Base-by-base conservation (phyloP, 2,329 filamentous ascomycete genomes). In the Cladosporium colombiae region DNA sequence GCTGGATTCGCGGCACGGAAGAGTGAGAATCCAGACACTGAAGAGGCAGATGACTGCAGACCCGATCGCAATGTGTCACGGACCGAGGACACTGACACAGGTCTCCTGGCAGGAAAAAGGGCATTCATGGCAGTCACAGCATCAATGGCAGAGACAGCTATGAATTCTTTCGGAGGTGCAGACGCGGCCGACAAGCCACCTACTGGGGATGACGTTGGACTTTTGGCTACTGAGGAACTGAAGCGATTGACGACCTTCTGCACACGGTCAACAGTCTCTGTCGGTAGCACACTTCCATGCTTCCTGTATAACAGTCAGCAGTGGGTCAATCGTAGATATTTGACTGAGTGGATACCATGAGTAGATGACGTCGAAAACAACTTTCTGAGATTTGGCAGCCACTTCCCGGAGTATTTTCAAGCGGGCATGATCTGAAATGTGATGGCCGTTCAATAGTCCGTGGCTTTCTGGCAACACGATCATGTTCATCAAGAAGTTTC, bases 371-470 rank as follows among this genome's bases (percentile, higher is more conserved):
- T 93, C 91, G 67, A 91, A 87, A 14, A 94, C 91, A 69, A 91
- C 85, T 73, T 91, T 89, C 74, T 93, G 90, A 59, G 91, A 90
- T 68, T 90, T 88, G 75, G 91, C 88, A 64, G 91, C 92, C 65
- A 97, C 89, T 75, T 94, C 90, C 68, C 85, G 84, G 66, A 88
- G 80, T 58, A 89, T 84, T 69, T 84, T 93, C 73, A 96, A 91
- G 52, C 95, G 88, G 50, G 92, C 93, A 78, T 94, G 92, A 71
- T 96, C 92, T 59, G 91, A 93, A 72, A 98, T 92, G 79, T 97
- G 92, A 77, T 96, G 94, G 73, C 96, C 92, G 65, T 92, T 86
- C 82, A 98, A 89, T 68, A 88, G 81, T 58, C 84, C 84, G 66
- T 86, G 82, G 21, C 82, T 82, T 84, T 99, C 95, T 13, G 95